Base-by-base conservation (phyloP, 2,329 filamentous ascomycete genomes). In the Neofusicoccum sp. region DNA sequence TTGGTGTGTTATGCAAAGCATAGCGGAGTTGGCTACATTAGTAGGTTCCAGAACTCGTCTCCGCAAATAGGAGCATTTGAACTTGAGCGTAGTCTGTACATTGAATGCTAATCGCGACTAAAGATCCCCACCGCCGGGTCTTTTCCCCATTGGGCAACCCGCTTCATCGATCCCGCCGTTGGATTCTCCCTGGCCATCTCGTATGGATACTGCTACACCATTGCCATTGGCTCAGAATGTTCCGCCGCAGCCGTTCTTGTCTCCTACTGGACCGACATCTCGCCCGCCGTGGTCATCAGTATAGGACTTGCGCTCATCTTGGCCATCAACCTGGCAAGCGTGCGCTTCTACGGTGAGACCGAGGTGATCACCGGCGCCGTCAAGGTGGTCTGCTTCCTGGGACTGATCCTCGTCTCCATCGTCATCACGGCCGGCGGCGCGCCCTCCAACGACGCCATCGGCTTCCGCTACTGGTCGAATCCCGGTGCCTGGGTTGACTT, bases 101-200 rank as follows among this genome's bases (percentile, higher is more conserved):
- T 22, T 22, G 22, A 22, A 22, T 22, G 22, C 22, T 22, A 22
- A 22, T 22, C 22, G 22, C 22, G 22, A 22, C 22, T 1, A 22
- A 22, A 72, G 64, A 73, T 94, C 70, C 94, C 94, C 4, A 90
- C 97, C 29, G 91, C 94, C 28, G 94, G 94, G 62, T 96, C 93
- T 2, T 98, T 97, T 73, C 91, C 92, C 0, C 89, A 92, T 6
- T 97, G 93, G 79, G 95, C 93, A n/a, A 97, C 92, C 39, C 87
- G 94, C 16, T 97, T 98, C 71, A 77, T 98, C 16, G 93, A 97
- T 72, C 94, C 93, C 0, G 93, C 93, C 0, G 97, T 92, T 92
- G 93, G 93, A 0, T 96, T 96, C 73, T 91, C 92, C 49, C 96
- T 97, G 91, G 93, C 92, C 14, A 96, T 92, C 92, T 96, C 96